Percentiles rank a stretch among this genome's conserved stretches.
phyloP scores from a whole-genome alignment of 441 rosid species.

The Pelargonium citronellum region DNA sequence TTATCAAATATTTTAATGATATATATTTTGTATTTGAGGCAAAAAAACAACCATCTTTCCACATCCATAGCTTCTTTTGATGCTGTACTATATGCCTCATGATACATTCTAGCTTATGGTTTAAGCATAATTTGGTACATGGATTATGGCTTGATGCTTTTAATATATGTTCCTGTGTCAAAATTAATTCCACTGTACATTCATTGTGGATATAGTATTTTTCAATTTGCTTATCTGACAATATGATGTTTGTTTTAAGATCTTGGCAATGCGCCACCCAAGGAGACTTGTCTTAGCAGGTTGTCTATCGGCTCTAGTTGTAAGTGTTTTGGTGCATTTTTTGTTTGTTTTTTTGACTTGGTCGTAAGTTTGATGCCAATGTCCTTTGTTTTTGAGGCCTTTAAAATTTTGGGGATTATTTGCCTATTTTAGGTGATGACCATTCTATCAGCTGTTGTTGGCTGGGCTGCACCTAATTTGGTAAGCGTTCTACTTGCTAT shows the following conservation, averaged over 20 bases:
- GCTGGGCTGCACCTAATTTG: constrained; percentile 28
- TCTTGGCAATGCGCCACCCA: constrained; percentile 28
- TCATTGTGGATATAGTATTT: no score
- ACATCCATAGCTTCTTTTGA: background rate
- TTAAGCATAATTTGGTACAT: background rate
- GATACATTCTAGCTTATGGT: background rate
- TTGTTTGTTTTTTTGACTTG: background rate
- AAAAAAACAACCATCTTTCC: background rate
- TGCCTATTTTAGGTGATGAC: constrained; percentile 17
- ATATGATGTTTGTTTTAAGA: constrained; percentile 10
- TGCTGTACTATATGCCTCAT: background rate
- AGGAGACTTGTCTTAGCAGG: constrained; percentile 28
- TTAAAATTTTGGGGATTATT: background rate
- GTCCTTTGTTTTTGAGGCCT: background rate
- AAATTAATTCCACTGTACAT: no score
- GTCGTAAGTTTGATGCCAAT: background rate
- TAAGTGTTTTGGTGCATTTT: constrained; percentile 10
- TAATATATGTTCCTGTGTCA: no score
- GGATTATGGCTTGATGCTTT: background rate
- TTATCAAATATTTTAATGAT: background rate
- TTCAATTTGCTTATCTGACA: no score
- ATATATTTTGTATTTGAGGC: background rate
- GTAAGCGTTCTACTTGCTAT: constrained; percentile 7
- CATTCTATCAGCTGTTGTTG: constrained; percentile 19
- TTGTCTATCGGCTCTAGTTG: constrained; percentile 24